Base-by-base conservation (phyloP, 306 rosid genomes). In the Vigna reflexopilosa region DNA sequence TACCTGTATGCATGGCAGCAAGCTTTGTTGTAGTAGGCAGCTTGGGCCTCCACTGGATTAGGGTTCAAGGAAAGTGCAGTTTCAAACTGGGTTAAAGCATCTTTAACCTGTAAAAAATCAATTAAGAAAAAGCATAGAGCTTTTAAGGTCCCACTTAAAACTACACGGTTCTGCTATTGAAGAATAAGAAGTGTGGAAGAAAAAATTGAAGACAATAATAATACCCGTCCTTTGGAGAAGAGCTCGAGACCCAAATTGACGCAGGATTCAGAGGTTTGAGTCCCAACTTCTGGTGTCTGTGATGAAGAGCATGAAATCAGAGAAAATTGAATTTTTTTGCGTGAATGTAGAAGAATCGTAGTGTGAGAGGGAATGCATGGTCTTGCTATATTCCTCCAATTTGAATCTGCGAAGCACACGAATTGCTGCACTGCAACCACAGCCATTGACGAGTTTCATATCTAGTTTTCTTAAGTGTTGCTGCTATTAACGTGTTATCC, bases 1-100 rank as follows among this genome's bases (percentile, higher is more conserved):
- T 83, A 94, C 97, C 95, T 83, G 77, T 95, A 95, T 71, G 99
- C 98, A 69, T 88, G 97, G 65, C 99, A 95, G 76, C 99, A 95
- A 56, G 99, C 99, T 88, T 95, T 95, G 87, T 95, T 95, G 81
- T 95, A 95, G 22, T 89, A 76, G 5, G 98, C 99, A 75, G 99
- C 99, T 84, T 95, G 98, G 42, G 96, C 92, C 75, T 95, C 99
- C 81, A 87, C 59, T 9, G 95, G 90, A 78, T 91, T 93, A 57
- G 99, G 99, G 80, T 90, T 79, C 87, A 95, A 86, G 54, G 83
- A 63, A 48, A 95, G 89, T 28, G 99, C 99, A 45, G 89, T 85
- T 71, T 95, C 99, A 85, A 95, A 95, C 84, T 93, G 97, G 26
- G 56, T 45, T 52, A 95, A 88, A 76, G 98, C 99, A 88, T 93